These are phyloP conservation scores for Tetrapisispora phaffii DNA, from an alignment of 805 yeast genomes.

Conservation along the genomic window DNA sequence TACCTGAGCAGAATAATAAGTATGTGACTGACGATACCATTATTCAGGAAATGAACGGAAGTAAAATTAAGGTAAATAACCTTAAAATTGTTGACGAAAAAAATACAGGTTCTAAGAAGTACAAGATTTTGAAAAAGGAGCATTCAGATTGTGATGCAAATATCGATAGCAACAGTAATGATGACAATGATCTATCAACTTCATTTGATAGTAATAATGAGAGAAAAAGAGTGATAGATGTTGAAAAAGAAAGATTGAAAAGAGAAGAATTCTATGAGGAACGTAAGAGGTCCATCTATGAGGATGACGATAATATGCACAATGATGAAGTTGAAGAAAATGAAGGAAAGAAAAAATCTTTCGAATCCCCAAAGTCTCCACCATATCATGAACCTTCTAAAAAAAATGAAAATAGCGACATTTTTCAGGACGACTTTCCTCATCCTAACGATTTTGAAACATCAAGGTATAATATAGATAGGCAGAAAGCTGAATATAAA, in stretches of 20 bases:
- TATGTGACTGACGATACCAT: no score
- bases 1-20: background rate
- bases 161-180: background rate
- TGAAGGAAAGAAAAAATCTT: no score
- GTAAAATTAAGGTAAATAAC: background rate
- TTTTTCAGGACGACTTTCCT: constrained; percentile 13
- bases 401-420: constrained; percentile 11
- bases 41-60: background rate
- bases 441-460: constrained; percentile 21
- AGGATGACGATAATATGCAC: constrained; percentile 23
- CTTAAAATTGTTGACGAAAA: background rate
- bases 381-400: constrained; percentile 25
- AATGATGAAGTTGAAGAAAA: constrained; percentile 10
- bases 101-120: background rate
- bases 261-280: constrained; percentile 37
- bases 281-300: constrained; percentile 33
- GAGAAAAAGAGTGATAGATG: constrained; percentile 3
- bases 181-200: background rate
- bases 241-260: constrained; percentile 31
- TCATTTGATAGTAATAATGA: background rate
- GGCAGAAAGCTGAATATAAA: constrained; percentile 7
- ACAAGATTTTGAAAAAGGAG: background rate
- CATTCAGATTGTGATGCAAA: background rate
- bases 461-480: constrained; percentile 12
- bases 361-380: no score